phyloP scores from a whole-genome alignment of 768 basidiomycete genomes.

The Mycena vulgaris region DNA sequence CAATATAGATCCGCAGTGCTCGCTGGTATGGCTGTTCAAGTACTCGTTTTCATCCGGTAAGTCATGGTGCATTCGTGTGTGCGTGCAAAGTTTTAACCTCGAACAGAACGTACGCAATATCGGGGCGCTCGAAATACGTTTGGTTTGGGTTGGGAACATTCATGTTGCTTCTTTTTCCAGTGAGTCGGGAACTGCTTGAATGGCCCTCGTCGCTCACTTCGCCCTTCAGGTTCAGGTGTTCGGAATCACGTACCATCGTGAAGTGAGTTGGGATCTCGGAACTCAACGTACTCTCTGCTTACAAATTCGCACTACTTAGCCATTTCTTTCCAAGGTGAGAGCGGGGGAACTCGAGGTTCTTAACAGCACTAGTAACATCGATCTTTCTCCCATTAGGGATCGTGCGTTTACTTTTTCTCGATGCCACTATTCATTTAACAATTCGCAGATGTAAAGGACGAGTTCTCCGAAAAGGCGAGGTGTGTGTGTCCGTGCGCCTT shows the following conservation, averaged over 20 bases:
- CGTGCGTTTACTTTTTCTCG: not conserved
- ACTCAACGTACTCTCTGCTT: not conserved
- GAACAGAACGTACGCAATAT: conserved; percentile 26
- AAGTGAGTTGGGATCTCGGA: conserved; percentile 1
- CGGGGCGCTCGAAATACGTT: conserved; percentile 15
- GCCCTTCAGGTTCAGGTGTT: conserved; percentile 24
- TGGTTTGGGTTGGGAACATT: conserved; percentile 16
- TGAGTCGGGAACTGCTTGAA: not conserved
- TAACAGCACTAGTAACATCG: not conserved
- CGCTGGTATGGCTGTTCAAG: conserved; percentile 27
- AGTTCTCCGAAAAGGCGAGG: conserved; percentile 16
- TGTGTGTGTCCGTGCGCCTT: not conserved
- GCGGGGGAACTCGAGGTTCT: not conserved
- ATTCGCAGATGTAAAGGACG: conserved; percentile 22
- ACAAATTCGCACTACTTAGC: conserved; percentile 8
- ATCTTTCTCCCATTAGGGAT: not conserved
- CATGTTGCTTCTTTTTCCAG: conserved; percentile 22
- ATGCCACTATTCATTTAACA: not conserved
- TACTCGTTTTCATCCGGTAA: conserved; percentile 27
- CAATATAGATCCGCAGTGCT: conserved; percentile 14
- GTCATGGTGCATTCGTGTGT: no score
- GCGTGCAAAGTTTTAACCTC: no score
- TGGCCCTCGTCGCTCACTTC: not conserved
- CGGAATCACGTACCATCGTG: conserved; percentile 27
- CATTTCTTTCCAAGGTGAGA: conserved; percentile 9